These are phyloP conservation scores for Plasmopara viticola DNA, from an alignment of 352 stramenopile genomes.

Conservation along the genomic window DNA sequence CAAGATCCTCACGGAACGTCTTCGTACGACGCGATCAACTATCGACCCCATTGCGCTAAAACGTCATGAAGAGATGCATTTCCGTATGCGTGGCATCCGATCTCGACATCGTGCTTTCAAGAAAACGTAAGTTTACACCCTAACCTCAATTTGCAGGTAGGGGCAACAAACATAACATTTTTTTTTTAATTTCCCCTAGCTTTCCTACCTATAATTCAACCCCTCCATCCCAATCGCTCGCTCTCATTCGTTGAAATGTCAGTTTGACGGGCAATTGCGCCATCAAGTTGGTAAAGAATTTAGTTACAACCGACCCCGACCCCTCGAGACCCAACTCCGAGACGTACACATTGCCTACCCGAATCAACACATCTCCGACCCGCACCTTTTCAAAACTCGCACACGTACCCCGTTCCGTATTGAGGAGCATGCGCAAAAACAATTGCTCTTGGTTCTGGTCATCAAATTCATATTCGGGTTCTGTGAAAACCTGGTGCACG, in stretches of 20 bases:
- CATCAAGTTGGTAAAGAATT: conserved; percentile 59
- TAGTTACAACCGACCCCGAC: conserved; percentile 48
- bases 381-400: conserved; percentile 53
- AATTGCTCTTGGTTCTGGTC: conserved; percentile 37
- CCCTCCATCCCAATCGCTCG: conserved; percentile 62
- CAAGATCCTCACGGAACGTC: conserved; percentile 39
- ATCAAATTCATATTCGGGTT: conserved; percentile 35
- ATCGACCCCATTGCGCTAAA: conserved; percentile 33
- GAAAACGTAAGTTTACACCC: background rate
- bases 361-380: conserved; percentile 58
- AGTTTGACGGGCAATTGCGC: conserved; percentile 48
- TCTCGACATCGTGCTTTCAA: conserved; percentile 19
- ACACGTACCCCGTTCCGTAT: conserved; percentile 66
- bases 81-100: conserved; percentile 33
- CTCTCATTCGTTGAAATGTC: conserved; percentile 63
- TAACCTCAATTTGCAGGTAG: background rate
- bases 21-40: conserved; percentile 37
- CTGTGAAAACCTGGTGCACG: conserved; percentile 60
- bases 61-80: conserved; percentile 36
- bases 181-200: background rate
- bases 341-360: conserved; percentile 47
- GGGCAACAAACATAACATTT: background rate
- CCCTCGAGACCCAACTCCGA: conserved; percentile 59
- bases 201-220: conserved; percentile 43
- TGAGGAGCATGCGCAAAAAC: conserved; percentile 68